Evolutionary conservation across 495 filamentous ascomycete species (phyloP), one percentile per base, ranked within the genome.

Genomic region (Penicillium angulare): DNA sequence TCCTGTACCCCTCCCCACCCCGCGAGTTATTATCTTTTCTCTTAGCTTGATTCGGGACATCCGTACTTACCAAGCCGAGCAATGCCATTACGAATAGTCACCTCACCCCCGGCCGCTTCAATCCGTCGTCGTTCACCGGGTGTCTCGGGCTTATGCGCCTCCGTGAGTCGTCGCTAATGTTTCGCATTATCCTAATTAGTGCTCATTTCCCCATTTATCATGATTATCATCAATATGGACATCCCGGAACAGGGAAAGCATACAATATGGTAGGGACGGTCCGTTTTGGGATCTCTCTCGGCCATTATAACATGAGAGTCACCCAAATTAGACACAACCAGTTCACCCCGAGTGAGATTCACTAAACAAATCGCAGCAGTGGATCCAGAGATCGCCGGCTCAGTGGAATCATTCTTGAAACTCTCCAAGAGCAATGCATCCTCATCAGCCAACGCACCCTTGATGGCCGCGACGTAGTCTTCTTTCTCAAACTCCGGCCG

Each of bases 251-350:
- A n/a, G n/a, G n/a, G 17, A 23, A 29, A 7, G 35, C 60, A 17
- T 32, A 68, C 65, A 24, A 66, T 57, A 47, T 62, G 63, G 50
- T 56, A 68, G 23, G 65, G 60, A 40, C 38, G 38, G n/a, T 67
- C 66, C 9, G 61, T 64, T 39, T 55, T 50, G 15, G 56, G 57
- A 34, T 68, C 63, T 24, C 64, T 53, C 47, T 68, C 67, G 9
- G 65, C 71, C 34, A 73, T 26, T 15, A 72, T 53, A 29, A 69
- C 59, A 62, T 72, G 68, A 38, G 72, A 73, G 56, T 75, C 72
- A 1, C 72, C 72, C 15, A 75, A 50, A 50, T 74, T 75, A 24
- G 61, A 68, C 12, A 69, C 64, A 0, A 75, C 43, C 43, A 75
- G 41, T 15, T 69, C 54, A 5, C 69, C 68, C 35, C 56, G 47